A percentile compares a stretch with the other conserved stretches of the same genome.
Evolutionary conservation across 2,329 filamentous ascomycete species (phyloP).

Genomic region (Arthroderma sp.): DNA sequence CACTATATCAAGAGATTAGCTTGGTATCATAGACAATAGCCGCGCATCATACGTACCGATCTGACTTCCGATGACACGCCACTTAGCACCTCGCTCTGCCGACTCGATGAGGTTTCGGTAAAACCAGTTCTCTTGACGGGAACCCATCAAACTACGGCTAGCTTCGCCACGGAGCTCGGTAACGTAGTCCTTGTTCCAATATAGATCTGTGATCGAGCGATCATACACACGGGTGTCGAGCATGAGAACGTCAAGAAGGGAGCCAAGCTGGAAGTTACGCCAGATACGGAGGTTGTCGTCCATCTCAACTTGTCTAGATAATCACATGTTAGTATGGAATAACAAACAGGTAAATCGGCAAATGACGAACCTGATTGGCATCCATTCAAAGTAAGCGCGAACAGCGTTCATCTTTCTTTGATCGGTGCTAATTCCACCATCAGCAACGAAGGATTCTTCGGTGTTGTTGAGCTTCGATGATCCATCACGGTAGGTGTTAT

Average conservation of each 20-base stretch:
- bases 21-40: background rate
- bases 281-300: conserved; percentile 59
- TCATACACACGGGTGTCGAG: conserved; percentile 60
- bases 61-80: conserved; percentile 51
- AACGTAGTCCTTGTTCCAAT: conserved; percentile 52
- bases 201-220: conserved; percentile 47
- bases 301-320: conserved; percentile 45
- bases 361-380: conserved; percentile 38
- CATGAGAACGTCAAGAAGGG: conserved; percentile 54
- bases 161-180: conserved; percentile 54
- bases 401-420: conserved; percentile 63
- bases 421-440: conserved; percentile 53
- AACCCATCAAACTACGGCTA: conserved; percentile 57
- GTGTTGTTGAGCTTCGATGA: conserved; percentile 52
- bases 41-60: conserved; percentile 38
- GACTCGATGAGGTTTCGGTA: conserved; percentile 49
- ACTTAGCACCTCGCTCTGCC: conserved; percentile 50
- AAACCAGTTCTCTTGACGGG: conserved; percentile 63
- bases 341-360: conserved; percentile 13
- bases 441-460: conserved; percentile 50
- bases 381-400: conserved; percentile 58
- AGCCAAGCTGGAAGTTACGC: conserved; percentile 54
- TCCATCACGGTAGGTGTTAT: conserved; percentile 56
- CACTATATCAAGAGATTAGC: conserved; percentile 26
- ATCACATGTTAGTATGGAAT: background rate